Evolutionary conservation across 352 stramenopile species (phyloP).

Genomic region (Paralagenidium karlingii): DNA sequence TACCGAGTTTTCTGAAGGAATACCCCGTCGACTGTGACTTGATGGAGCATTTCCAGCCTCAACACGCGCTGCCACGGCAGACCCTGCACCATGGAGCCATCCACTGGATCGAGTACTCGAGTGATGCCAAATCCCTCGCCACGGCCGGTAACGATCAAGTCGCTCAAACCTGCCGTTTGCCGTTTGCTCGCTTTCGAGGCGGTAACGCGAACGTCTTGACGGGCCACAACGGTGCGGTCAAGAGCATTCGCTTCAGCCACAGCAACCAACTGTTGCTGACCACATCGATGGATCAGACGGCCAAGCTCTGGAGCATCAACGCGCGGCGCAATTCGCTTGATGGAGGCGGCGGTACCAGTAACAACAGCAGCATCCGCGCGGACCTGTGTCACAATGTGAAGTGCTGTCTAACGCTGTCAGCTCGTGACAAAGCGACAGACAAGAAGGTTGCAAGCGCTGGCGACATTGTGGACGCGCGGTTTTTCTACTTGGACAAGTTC

Average conservation of each 20-base stretch:
- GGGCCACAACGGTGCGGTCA: constrained; percentile 53
- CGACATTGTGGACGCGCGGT: constrained; percentile 55
- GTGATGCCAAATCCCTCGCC: constrained; percentile 59
- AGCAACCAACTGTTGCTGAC: constrained; percentile 58
- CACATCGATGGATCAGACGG: constrained; percentile 53
- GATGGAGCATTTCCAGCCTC: constrained; percentile 39
- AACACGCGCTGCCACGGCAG: constrained; percentile 30
- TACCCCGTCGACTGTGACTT: constrained; percentile 51
- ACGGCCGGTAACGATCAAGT: constrained; percentile 50
- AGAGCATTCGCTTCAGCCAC: constrained; percentile 57
- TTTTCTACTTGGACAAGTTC: constrained; percentile 87
- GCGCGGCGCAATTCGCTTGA: constrained; percentile 48
- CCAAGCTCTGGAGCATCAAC: constrained; percentile 47
- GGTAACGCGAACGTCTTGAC: constrained; percentile 49
- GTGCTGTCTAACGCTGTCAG: constrained; percentile 14
- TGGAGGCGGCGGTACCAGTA: constrained; percentile 21
- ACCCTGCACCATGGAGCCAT: constrained; percentile 58
- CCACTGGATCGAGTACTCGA: constrained; percentile 61
- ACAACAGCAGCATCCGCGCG: constrained; percentile 11
- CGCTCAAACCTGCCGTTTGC: constrained; percentile 48
- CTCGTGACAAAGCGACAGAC: constrained; percentile 18
- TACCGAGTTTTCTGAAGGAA: constrained; percentile 31
- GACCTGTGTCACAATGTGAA: neutral
- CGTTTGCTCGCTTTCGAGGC: constrained; percentile 51
- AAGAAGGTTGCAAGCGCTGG: no score